A percentile compares a stretch with the other conserved stretches of the same genome.
These are phyloP conservation scores for Omphalea diandra DNA, from an alignment of 441 rosid genomes.

Conservation along the genomic window DNA sequence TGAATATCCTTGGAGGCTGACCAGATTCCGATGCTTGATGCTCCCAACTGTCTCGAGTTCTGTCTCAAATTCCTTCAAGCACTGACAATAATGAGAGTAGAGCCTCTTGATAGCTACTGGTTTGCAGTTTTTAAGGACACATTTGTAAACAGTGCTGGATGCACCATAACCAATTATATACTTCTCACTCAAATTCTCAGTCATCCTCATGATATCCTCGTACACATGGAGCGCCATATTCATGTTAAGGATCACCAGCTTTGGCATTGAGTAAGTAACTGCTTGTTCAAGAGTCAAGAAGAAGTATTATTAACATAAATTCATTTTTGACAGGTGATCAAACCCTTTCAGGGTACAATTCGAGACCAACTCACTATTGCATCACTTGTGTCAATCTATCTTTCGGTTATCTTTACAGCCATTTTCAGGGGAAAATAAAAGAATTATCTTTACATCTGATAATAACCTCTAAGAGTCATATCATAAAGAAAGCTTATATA, in stretches of 20 bases:
- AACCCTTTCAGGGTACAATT: background rate
- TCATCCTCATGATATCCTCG: conserved; percentile 98
- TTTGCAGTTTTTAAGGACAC: conserved; percentile 91
- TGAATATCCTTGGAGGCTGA: conserved; percentile 89
- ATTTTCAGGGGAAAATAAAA: too few relatives aligned
- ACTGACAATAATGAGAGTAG: conserved; percentile 81
- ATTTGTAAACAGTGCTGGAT: conserved; percentile 92
- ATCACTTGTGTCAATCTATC: too few relatives aligned
- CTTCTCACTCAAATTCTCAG: conserved; percentile 91
- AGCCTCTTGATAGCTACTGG: conserved; percentile 94
- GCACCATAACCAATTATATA: conserved; percentile 89
- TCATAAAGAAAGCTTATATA: background rate
- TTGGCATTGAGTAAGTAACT: conserved; percentile 74
- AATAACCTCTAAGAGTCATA: background rate
- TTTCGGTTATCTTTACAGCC: too few relatives aligned
- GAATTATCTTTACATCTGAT: background rate
- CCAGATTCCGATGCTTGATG: conserved; percentile 92
- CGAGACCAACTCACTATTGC: background rate
- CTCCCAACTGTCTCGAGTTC: conserved; percentile 89
- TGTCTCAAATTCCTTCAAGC: conserved; percentile 87
- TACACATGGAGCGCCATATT: conserved; percentile 98
- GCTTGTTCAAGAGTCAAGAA: conserved; percentile 26
- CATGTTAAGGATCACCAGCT: conserved; percentile 90
- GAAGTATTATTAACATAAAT: conserved; percentile 20
- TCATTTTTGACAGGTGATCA: conserved; percentile 5